phyloP scores from a whole-genome alignment of 305 asterid genomes.

The Solanum hybrid region DNA sequence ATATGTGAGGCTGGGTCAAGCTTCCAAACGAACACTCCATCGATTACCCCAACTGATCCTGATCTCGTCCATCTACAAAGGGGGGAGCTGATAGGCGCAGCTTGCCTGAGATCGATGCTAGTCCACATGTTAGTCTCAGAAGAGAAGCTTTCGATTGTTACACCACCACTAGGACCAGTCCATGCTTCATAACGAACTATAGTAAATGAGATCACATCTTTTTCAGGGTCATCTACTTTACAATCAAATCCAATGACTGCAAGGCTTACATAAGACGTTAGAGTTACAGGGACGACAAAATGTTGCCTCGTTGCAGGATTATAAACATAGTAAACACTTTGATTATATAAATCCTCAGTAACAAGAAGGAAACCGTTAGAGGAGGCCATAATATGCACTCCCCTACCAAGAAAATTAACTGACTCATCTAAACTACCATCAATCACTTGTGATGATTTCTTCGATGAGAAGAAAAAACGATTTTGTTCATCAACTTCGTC shows the following conservation, averaged over 20 bases:
- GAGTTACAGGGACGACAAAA: not conserved
- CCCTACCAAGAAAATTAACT: not conserved
- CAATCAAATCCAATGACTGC: not conserved
- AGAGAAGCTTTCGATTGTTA: not conserved
- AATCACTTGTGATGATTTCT: not conserved
- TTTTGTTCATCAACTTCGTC: not conserved
- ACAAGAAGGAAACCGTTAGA: not conserved
- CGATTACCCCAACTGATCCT: not conserved
- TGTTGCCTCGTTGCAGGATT: not conserved
- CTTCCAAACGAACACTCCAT: not conserved
- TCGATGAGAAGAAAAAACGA: not conserved
- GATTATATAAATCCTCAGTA: not conserved
- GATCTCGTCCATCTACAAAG: accelerated
- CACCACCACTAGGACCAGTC: not conserved
- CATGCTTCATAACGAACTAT: not conserved
- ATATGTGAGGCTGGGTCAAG: not conserved
- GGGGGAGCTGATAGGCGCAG: not conserved
- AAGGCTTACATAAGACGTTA: not conserved
- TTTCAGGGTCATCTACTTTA: not conserved
- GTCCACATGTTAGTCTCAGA: not conserved
- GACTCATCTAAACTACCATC: not conserved
- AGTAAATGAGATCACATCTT: not conserved
- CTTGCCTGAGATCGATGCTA: not conserved
- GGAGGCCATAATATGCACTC: not conserved
- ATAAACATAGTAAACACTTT: not conserved